Conservation (phyloP, 345 rosid species). For the Punica granatum region DNA sequence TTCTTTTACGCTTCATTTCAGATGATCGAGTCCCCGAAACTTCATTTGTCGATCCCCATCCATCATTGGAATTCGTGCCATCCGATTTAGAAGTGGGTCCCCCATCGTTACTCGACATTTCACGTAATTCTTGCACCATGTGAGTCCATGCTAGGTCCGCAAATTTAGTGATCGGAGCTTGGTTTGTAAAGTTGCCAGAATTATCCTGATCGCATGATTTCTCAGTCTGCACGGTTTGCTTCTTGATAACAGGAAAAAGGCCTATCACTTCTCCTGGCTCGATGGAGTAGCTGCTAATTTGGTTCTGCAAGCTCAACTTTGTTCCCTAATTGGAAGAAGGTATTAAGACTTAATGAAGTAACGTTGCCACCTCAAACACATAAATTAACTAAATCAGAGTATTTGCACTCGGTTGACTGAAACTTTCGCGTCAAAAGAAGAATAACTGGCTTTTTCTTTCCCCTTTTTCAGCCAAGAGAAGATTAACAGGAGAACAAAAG, state of each 20-base stretch:
- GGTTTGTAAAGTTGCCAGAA: constrained; percentile 12
- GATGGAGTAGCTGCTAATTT: constrained; percentile 22
- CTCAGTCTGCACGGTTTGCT: constrained; percentile 27
- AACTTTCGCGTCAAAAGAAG: not conserved
- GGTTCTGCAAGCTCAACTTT: constrained; percentile 40
- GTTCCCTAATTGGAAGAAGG: constrained; percentile 36
- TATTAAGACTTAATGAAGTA: not conserved
- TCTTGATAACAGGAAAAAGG: constrained; percentile 61
- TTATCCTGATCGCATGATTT: constrained; percentile 27
- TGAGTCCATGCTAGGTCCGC: constrained; percentile 54
- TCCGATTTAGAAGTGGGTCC: not conserved
- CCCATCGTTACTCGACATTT: constrained; percentile 11
- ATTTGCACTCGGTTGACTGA: not conserved
- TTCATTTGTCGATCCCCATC: constrained; percentile 8
- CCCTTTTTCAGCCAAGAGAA: not conserved
- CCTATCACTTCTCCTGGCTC: constrained; percentile 55
- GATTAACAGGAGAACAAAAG: not conserved
- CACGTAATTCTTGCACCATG: constrained; percentile 41
- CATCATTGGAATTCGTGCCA: constrained; percentile 11
- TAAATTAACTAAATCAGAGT: not conserved
- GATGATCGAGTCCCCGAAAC: not conserved
- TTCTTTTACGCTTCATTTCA: constrained; percentile 40
- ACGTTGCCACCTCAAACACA: not conserved
- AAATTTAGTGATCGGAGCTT: constrained; percentile 27
- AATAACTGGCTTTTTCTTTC: not conserved